Evolutionary conservation across 2,329 filamentous ascomycete genomes (phyloP).

Genomic region (Emergomyces orientalis): DNA sequence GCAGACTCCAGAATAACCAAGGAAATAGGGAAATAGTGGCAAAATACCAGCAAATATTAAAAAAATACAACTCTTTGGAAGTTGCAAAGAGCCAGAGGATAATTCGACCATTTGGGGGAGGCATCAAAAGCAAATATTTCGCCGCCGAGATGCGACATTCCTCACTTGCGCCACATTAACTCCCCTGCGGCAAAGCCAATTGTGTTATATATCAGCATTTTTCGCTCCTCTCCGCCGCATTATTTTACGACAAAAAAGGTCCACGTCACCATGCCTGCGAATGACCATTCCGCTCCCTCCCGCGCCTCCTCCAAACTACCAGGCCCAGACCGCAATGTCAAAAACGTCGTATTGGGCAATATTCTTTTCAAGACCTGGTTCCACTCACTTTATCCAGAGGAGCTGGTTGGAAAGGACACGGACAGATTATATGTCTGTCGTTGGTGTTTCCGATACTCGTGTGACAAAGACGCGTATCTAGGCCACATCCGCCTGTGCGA

Average conservation of each 20-base stretch:
- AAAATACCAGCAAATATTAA: background rate
- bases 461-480: conserved; percentile 30
- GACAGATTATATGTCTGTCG: conserved; percentile 77
- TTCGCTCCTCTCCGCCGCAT: background rate
- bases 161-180: background rate
- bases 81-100: background rate
- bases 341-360: conserved; percentile 76
- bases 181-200: background rate
- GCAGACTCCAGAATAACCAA: background rate
- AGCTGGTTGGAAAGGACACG: conserved; percentile 45
- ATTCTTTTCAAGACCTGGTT: conserved; percentile 86
- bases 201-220: background rate
- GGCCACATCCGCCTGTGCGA: conserved; percentile 45
- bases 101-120: background rate
- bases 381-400: conserved; percentile 75
- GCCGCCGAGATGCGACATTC: background rate
- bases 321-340: conserved; percentile 62
- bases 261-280: conserved; percentile 5
- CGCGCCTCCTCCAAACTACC: conserved; percentile 22
- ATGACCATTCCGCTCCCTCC: conserved; percentile 12
- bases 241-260: background rate
- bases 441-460: conserved; percentile 86
- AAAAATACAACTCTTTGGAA: too few species aligned
- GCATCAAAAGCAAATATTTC: background rate
- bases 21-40: too few species aligned